Conservation (phyloP, 1,139 yeast genomes). For the Candida pseudoviswanathii region DNA sequence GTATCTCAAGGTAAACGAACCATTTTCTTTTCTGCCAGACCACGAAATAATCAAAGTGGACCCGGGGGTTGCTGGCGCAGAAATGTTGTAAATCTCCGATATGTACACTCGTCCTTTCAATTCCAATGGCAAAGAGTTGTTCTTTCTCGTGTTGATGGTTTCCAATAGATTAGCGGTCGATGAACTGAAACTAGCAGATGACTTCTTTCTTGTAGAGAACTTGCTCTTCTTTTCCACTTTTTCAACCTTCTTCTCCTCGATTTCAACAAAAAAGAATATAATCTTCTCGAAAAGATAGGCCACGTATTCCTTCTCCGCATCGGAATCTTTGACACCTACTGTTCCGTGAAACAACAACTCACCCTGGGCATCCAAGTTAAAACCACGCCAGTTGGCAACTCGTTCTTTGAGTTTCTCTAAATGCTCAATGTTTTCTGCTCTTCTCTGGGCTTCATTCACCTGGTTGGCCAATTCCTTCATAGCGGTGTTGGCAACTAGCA, state of each 20-base stretch:
- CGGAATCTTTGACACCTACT: constrained; percentile 76
- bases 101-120: constrained; percentile 72
- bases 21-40: constrained; percentile 78
- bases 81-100: constrained; percentile 61
- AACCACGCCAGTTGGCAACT: constrained; percentile 94
- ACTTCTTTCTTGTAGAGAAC: constrained; percentile 46
- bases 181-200: constrained; percentile 30
- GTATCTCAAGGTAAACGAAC: constrained; percentile 69
- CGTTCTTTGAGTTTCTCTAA: constrained; percentile 69
- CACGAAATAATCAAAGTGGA: constrained; percentile 71
- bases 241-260: constrained; percentile 22
- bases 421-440: constrained; percentile 81
- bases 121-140: constrained; percentile 47
- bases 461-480: constrained; percentile 70
- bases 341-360: constrained; percentile 77
- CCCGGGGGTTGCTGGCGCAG: constrained; percentile 40
- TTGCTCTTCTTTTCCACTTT: constrained; percentile 32
- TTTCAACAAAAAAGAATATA: constrained; percentile 72
- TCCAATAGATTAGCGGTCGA: constrained; percentile 43
- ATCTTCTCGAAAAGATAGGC: constrained; percentile 88
- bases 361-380: constrained; percentile 79
- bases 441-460: constrained; percentile 92
- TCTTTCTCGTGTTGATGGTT: constrained; percentile 32
- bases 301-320: constrained; percentile 83
- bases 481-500: constrained; percentile 68